phyloP scores from a whole-genome alignment of 306 rosid species.

The Dicorynia guianensis region DNA sequence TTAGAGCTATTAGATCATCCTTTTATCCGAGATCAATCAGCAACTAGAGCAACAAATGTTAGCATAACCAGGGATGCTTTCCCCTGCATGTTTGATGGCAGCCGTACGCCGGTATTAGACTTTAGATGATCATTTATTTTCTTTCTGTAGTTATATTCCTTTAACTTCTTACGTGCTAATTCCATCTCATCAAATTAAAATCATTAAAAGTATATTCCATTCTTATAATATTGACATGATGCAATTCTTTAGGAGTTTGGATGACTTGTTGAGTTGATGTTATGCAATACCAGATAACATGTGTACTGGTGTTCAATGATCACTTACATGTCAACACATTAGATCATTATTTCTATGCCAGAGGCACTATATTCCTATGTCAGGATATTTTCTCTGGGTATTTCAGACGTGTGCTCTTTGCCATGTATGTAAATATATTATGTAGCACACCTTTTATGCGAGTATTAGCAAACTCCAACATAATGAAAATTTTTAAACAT shows the following conservation, averaged over 20 bases:
- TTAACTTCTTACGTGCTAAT: slow-evolving; percentile 24
- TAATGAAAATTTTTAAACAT: neutral
- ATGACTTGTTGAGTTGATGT: neutral
- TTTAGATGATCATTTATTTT: slow-evolving; percentile 19
- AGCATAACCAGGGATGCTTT: slow-evolving; percentile 74
- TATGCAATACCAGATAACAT: neutral
- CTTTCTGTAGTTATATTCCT: slow-evolving; percentile 30
- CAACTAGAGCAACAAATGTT: slow-evolving; percentile 66
- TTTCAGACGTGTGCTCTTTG: neutral
- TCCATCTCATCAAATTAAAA: neutral
- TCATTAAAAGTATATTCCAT: neutral
- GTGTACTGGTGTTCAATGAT: neutral
- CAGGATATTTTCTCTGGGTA: slow-evolving; percentile 7
- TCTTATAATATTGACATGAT: slow-evolving; percentile 6
- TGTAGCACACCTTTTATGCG: neutral
- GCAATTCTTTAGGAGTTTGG: slow-evolving; percentile 5
- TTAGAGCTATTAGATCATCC: slow-evolving; percentile 73
- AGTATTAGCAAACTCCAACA: slow-evolving; percentile 15
- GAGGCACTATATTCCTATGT: slow-evolving; percentile 4
- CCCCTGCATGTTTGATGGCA: slow-evolving; percentile 77
- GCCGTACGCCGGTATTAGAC: slow-evolving; percentile 82
- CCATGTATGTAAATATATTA: neutral
- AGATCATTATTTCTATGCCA: neutral
- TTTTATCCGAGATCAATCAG: slow-evolving; percentile 80
- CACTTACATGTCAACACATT: neutral